Evolutionary conservation across 2,329 filamentous ascomycete genomes (phyloP), one percentile per base, ranked within the genome.

Genomic region (Trichophaea hybrida): DNA sequence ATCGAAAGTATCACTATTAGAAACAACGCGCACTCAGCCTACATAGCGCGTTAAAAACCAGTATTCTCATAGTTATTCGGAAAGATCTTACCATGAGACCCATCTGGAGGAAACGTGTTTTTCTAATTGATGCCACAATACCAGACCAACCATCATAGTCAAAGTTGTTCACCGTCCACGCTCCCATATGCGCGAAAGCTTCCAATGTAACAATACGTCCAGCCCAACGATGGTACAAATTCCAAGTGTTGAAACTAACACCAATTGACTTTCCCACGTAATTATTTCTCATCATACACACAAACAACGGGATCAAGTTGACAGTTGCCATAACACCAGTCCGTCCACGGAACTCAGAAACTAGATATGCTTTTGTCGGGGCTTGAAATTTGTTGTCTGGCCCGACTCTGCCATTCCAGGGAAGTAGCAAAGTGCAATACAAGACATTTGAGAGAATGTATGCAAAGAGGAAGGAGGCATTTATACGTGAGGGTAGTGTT

Each of bases 231-330:
- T 94, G 88, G 55, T 93, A 75, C 6, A 93, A 82, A 71, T 97
- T 97, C 78, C 94, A 97, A 0, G 90, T 94, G 72, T 97, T 93
- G 74, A 96, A 98, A 72, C 87, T 91, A 71, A 97, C 85, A 68
- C 85, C 81, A 59, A 97, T 78, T 37, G 94, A 72, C 2, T 77
- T 72, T 69, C 97, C 96, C 53, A 96, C 76, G 6, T 88, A 88
- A 74, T 97, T 98, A 76, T 97, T 97, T 70, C 93, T 85, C 38
- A 88, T 83, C 10, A 90, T 89, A 59, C 97, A 80, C 65, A 97
- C 80, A 68, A 97, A 79, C 34, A 96, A 81, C 4, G 93, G 90
- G 35, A 98, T 81, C 81, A 97, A 86, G 74, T 96, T 98, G 68
- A 94, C 80, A 8, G 89, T 77, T 4, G 90, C 83, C 64, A 98